A percentile compares a stretch with the other conserved stretches of the same genome.
Evolutionary conservation across 768 basidiomycete species (phyloP).

Genomic region (Coprinopsis cinerea): DNA sequence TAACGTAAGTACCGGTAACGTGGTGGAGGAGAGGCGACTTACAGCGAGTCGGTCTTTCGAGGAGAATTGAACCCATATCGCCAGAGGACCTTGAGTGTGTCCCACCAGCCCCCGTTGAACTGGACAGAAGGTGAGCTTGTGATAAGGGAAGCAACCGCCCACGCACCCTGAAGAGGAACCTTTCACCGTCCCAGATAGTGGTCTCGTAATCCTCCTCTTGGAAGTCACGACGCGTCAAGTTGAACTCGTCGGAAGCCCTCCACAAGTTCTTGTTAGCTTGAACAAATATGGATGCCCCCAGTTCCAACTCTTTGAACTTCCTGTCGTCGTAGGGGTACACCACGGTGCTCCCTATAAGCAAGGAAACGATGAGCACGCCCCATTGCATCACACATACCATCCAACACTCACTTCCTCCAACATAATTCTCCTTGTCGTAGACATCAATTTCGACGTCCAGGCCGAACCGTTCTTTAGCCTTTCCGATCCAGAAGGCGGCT

Average conservation of each 20-base stretch:
- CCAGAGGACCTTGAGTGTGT: slow-evolving; percentile 67
- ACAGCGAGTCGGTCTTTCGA: slow-evolving; percentile 50
- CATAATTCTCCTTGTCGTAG: slow-evolving; percentile 68
- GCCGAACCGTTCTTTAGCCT: slow-evolving; percentile 65
- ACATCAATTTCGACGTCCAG: slow-evolving; percentile 76
- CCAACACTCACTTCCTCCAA: slow-evolving; percentile 75
- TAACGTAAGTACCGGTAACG: neutral
- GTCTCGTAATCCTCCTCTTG: slow-evolving; percentile 43
- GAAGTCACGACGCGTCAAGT: slow-evolving; percentile 50
- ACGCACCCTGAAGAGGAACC: slow-evolving; percentile 60
- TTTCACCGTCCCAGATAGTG: slow-evolving; percentile 81
- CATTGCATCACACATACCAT: neutral
- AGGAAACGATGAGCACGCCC: neutral
- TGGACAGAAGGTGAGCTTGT: slow-evolving; percentile 16
- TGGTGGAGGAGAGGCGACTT: slow-evolving; percentile 15
- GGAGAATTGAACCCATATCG: slow-evolving; percentile 70
- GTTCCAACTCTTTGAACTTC: slow-evolving; percentile 60
- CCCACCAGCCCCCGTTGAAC: slow-evolving; percentile 61
- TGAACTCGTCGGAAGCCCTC: slow-evolving; percentile 79
- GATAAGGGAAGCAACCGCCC: neutral
- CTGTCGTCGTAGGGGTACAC: slow-evolving; percentile 68
- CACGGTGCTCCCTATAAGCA: slow-evolving; percentile 59
- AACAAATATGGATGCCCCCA: slow-evolving; percentile 89
- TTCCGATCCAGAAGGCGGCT: slow-evolving; percentile 79
- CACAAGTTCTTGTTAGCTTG: slow-evolving; percentile 59